Evolutionary conservation across 148 eudicot species (phyloP), one percentile per base, ranked within the genome.

Genomic region (Camellia sinensis): DNA sequence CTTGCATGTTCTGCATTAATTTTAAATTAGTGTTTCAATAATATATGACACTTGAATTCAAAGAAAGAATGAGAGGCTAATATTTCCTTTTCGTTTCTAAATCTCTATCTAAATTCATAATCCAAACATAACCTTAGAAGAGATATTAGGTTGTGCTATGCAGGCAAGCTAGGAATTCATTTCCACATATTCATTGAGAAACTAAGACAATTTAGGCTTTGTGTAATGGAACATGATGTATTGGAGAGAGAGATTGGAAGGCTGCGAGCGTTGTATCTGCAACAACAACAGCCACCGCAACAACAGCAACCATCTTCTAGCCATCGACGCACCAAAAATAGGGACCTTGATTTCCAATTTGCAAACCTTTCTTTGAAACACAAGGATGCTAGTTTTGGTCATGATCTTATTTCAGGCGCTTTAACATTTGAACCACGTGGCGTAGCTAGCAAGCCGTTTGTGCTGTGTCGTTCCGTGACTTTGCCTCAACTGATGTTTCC

Each of bases 151-250:
- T 29, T 29, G 29, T 29, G 29, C 29, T 29, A 29, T 29, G 29
- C 29, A 29, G 29, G 37, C 13, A 9, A 46, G n/a, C 53, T 5
- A 3, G 63, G 18, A 13, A 18, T 41, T 67, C n/a, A 37, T 17
- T n/a, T 7, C 14, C 41, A 29, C 40, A 21, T 2, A 17, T 53
- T 54, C n/a, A 6, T 52, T 53, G 5, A 21, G n/a, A 53, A 69
- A 40, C 64, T 80, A 10, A 74, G 44, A 43, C 40, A 59, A 22
- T 77, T 11, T 29, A 29, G 29, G 29, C 29, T 64, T n/a, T 66
- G 63, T 77, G 48, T 86, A 93, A 95, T 94, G 97, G 98, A 93
- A 80, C 97, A 93, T 77, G 95, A 91, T 70, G 88, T 92, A 74
- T 74, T 96, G 85, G 97, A 92, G 88, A 85, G 94, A 84, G 99